These are phyloP conservation scores for Monoraphidium neglectum DNA, from an alignment of 139 green algal genomes.

Conservation along the genomic window DNA sequence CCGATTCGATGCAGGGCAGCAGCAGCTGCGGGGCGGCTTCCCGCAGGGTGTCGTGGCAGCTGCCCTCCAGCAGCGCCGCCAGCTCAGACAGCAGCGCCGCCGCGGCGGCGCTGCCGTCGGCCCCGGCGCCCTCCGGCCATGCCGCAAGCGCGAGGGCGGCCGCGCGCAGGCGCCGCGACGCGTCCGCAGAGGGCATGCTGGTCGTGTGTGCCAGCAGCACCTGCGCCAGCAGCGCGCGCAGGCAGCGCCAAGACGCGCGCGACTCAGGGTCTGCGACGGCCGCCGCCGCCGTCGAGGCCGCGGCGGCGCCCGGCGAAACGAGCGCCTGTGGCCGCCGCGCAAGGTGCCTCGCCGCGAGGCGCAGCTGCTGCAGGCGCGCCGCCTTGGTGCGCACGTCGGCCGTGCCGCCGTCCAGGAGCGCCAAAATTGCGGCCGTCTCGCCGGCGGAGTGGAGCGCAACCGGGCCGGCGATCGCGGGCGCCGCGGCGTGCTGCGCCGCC, in stretches of 20 bases:
- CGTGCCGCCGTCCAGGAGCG: constrained; percentile 13
- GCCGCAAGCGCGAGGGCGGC: neutral
- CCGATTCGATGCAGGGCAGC: constrained; percentile 34
- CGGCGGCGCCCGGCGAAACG: neutral
- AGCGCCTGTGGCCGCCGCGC: constrained; percentile 15
- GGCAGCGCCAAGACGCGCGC: constrained; percentile 27
- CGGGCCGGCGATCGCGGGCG: constrained; percentile 2
- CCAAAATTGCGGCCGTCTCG: constrained; percentile 19
- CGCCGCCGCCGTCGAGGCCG: constrained; percentile 6
- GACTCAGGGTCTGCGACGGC: neutral
- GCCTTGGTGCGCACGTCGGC: constrained; percentile 41
- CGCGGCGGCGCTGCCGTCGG: neutral
- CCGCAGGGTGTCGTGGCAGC: constrained; percentile 1
- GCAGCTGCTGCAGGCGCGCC: constrained; percentile 73
- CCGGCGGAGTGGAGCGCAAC: constrained; percentile 29
- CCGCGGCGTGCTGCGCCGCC: neutral
- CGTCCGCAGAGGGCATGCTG: neutral
- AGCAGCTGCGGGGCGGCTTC: constrained; percentile 31
- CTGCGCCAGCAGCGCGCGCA: constrained; percentile 49
- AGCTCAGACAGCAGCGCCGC: neutral
- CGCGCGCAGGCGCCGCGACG: constrained; percentile 3
- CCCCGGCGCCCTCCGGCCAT: neutral
- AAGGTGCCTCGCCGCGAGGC: constrained; percentile 55
- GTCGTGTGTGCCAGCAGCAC: constrained; percentile 53
- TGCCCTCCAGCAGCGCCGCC: neutral